A percentile compares a stretch with the other conserved stretches of the same genome.
Conservation (phyloP, 2,329 filamentous ascomycete species). For the Teratosphaeriaceae sp. region DNA sequence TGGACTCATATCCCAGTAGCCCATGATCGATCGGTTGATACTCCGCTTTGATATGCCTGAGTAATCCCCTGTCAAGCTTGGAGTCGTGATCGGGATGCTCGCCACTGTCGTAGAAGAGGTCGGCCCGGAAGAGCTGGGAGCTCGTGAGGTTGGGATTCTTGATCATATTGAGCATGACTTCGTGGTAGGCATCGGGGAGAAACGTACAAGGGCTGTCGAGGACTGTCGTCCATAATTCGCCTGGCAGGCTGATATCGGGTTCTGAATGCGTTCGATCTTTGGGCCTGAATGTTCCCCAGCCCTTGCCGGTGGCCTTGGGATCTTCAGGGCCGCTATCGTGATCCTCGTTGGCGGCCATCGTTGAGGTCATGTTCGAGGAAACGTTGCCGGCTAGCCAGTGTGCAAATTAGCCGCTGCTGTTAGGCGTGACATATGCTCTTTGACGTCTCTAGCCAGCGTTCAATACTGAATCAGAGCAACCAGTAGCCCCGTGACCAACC, state of each 20-base stretch:
- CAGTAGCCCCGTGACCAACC: no score
- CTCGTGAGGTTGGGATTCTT: conserved; percentile 76
- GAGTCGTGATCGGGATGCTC: conserved; percentile 15
- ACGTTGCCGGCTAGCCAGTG: no score
- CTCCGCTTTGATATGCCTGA: conserved; percentile 44
- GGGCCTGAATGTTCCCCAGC: no score
- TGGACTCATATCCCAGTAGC: conserved; percentile 35
- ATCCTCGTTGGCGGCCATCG: background rate
- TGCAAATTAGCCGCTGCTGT: no score
- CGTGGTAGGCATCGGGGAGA: conserved; percentile 53
- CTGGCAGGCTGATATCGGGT: conserved; percentile 4
- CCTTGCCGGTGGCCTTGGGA: no score
- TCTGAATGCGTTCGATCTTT: background rate
- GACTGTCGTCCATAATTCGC: conserved; percentile 23
- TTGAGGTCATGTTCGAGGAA: no score
- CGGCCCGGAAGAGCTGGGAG: conserved; percentile 69
- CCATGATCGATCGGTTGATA: conserved; percentile 20
- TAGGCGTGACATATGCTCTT: no score
- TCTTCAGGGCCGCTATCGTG: no score
- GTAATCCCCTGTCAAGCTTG: conserved; percentile 25
- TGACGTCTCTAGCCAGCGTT: no score
- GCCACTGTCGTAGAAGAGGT: conserved; percentile 56
- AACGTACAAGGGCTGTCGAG: conserved; percentile 50
- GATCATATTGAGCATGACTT: conserved; percentile 67
- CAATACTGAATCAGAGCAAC: no score